Evolutionary conservation across 805 yeast genomes (phyloP).

Genomic region (Jamesozyma hellenica): DNA sequence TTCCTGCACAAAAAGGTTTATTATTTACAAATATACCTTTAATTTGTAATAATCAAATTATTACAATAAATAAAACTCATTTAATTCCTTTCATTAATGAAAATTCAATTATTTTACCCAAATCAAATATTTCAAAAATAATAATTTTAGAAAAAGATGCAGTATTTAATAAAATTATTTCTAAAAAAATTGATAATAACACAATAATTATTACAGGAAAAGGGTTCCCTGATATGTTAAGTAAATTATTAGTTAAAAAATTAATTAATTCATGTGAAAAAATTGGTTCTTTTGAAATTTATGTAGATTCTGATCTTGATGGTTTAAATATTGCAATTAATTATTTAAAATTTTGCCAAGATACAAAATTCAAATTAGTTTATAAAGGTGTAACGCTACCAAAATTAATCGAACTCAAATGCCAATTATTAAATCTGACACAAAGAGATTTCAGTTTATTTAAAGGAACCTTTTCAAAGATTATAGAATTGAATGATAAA

Average conservation of each 20-base stretch:
- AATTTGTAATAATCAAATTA: no score
- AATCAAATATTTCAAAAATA: conserved; percentile 11
- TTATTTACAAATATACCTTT: conserved; percentile 24
- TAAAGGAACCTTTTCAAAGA: neutral
- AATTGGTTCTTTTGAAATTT: conserved; percentile 22
- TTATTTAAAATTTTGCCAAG: conserved; percentile 23
- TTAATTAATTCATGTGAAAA: conserved; percentile 8
- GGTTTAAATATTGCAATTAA: conserved; percentile 50
- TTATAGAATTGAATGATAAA: neutral
- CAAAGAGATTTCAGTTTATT: conserved; percentile 23
- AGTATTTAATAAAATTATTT: conserved; percentile 31
- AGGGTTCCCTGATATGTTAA: conserved; percentile 58
- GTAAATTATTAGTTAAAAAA: conserved; percentile 35
- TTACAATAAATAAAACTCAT: neutral
- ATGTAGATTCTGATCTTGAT: conserved; percentile 58
- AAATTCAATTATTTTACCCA: conserved; percentile 6
- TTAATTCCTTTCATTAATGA: conserved; percentile 35
- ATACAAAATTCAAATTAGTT: neutral
- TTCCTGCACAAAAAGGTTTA: conserved; percentile 56
- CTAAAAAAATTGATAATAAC: neutral
- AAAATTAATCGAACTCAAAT: conserved; percentile 8
- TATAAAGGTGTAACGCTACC: conserved; percentile 19
- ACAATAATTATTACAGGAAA: conserved; percentile 47
- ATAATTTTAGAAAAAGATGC: conserved; percentile 48
- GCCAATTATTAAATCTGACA: conserved; percentile 17